Base-by-base conservation (phyloP, 73 alveolate species). In the Breviolum minutum region DNA sequence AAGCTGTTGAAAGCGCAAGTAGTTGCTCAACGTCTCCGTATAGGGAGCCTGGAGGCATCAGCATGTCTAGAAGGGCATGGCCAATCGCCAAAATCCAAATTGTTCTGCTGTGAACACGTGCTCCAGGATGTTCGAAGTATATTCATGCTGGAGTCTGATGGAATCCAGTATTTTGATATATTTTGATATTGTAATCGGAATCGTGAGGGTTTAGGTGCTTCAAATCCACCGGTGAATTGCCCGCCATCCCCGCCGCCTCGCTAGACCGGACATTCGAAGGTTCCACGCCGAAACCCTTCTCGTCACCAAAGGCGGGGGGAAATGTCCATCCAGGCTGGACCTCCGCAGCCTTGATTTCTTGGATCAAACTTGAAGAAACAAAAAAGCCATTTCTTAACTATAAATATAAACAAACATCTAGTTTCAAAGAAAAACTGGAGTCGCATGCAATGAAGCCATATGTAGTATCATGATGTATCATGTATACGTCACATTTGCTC, bases 191-290 rank as follows among this genome's bases (percentile, higher is more conserved):
- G 54, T 40, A 3, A 40, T 40, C 54, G 5, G 3, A 68, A 68
- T 14, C 77, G 2, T 68, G 24, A 68, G 2, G 77, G n/a, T 14
- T 1, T 68, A 68, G 8, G 77, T 22, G 77, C n/a, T 68, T 17
- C 77, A 22, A 14, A 22, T 24, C 48, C 48, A 73, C n/a, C 83
- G 83, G 32, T 0, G 83, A 1, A 20, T n/a, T n/a, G n/a, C n/a
- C n/a, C n/a, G 54, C 3, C 54, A n/a, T 48, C 8, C 40, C 19
- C 40, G 76, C 8, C 71, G 32, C 98, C 98, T 92, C 98, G 60
- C 98, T 92, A 90, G 98, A 92, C 63, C 98, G 98, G 81, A 92
- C 40, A 80, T 92, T 92, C 69, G 98, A 92, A 54, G 98, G 98
- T 26, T 92, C 98, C 79, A 92, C 81, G 32, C 98, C 98, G 20